A percentile compares a stretch with the other conserved stretches of the same genome.
phyloP scores from a whole-genome alignment of 345 rosid genomes.

The Geranium brycei region DNA sequence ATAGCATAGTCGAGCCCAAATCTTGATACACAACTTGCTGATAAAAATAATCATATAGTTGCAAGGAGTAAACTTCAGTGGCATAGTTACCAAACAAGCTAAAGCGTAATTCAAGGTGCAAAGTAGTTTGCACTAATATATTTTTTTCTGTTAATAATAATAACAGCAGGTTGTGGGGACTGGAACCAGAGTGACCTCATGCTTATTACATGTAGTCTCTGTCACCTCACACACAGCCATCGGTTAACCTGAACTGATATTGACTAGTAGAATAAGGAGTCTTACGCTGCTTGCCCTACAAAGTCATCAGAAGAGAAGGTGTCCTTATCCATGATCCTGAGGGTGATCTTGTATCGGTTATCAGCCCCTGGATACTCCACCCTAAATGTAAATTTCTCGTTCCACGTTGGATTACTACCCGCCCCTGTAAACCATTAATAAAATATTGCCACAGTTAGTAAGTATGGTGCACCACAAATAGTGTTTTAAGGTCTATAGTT shows the following conservation, averaged over 20 bases:
- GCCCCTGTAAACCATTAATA: slow-evolving; percentile 18
- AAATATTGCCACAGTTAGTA: background rate
- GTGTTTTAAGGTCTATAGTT: background rate
- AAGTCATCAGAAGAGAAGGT: slow-evolving; percentile 59
- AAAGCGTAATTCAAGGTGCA: no score
- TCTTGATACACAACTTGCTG: no score
- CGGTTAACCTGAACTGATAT: no score
- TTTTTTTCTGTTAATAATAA: no score
- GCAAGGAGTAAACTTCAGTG: background rate
- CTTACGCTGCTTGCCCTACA: slow-evolving; percentile 66
- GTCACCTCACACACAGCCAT: no score
- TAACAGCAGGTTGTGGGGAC: no score
- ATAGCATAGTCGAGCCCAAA: no score
- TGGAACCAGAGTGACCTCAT: no score
- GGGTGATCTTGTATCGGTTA: slow-evolving; percentile 39
- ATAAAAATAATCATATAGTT: no score
- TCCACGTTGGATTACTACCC: slow-evolving; percentile 58
- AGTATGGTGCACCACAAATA: background rate
- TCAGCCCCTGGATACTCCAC: slow-evolving; percentile 73
- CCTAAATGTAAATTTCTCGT: slow-evolving; percentile 47
- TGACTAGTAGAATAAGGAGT: background rate
- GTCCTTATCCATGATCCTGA: slow-evolving; percentile 80
- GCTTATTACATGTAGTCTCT: no score
- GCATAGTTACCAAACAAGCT: background rate
- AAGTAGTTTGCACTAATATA: no score